Conservation (phyloP, 345 rosid species). For the Clausena lansium region DNA sequence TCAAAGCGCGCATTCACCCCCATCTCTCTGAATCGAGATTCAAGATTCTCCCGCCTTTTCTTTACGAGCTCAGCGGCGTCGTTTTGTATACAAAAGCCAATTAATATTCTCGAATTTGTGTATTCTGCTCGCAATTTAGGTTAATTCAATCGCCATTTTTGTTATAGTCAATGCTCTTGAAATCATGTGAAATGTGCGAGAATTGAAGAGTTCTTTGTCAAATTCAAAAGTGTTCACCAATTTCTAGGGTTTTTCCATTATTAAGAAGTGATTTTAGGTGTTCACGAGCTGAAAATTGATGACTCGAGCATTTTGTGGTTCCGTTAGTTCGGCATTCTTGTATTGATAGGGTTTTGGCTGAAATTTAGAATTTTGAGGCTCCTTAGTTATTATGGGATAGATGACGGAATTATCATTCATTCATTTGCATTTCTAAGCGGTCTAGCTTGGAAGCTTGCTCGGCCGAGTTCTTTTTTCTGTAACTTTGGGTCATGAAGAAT, state of each 20-base stretch:
- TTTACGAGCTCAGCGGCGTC: background rate
- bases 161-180: background rate
- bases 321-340: constrained; percentile 18
- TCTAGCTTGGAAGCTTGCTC: background rate
- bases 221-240: background rate
- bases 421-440: background rate
- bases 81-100: background rate
- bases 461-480: background rate
- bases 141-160: constrained; percentile 11
- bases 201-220: background rate
- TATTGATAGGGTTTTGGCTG: constrained; percentile 18
- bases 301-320: background rate
- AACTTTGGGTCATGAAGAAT: constrained; percentile 22
- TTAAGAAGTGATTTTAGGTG: constrained; percentile 12
- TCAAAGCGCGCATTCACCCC: background rate
- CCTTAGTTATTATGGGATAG: constrained; percentile 29
- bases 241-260: constrained; percentile 8
- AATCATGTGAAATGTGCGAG: constrained; percentile 3
- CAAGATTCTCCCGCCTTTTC: background rate
- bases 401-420: background rate
- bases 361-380: constrained; percentile 7
- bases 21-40: background rate
- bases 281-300: constrained; percentile 18
- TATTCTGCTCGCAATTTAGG: background rate
- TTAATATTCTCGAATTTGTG: background rate